Evolutionary conservation across 768 basidiomycete species (phyloP).

Genomic region (Trametes cingulata): DNA sequence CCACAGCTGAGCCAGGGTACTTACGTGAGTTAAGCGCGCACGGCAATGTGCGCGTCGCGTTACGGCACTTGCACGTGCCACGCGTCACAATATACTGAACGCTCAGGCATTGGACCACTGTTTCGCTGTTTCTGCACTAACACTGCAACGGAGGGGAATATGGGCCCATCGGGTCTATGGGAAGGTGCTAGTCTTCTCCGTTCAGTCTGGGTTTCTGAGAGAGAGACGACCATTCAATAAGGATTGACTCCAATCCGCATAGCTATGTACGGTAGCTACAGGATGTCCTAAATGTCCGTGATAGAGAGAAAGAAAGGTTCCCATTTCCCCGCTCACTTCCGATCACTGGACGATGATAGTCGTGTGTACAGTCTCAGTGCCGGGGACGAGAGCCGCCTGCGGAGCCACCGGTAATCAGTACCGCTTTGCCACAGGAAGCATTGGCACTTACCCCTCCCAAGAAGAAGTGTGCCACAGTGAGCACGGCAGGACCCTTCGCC

Average conservation of each 20-base stretch:
- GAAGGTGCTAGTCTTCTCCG: not conserved
- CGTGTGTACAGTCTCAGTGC: not conserved
- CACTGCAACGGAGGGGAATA: no score
- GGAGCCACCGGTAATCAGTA: not conserved
- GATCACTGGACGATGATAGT: not conserved
- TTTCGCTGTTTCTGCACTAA: no score
- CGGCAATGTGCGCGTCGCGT: not conserved
- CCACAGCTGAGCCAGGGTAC: not conserved
- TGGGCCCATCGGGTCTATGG: no score
- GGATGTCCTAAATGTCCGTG: not conserved
- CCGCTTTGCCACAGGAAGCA: not conserved
- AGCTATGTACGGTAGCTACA: not conserved
- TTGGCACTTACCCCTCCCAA: conserved; percentile 21
- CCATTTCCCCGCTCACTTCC: not conserved
- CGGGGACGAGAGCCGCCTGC: not conserved
- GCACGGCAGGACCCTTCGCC: conserved; percentile 10
- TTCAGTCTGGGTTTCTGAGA: no score
- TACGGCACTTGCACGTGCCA: conserved; percentile 1
- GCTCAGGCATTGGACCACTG: not conserved
- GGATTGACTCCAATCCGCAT: not conserved
- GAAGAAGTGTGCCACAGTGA: conserved; percentile 22
- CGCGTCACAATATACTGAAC: conserved; percentile 5
- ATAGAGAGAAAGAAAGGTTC: no score
- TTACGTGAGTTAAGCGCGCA: not conserved
- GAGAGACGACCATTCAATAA: not conserved